These are phyloP conservation scores for Tetratostichococcus sp. DNA, from an alignment of 139 green algal genomes.

Conservation along the genomic window DNA sequence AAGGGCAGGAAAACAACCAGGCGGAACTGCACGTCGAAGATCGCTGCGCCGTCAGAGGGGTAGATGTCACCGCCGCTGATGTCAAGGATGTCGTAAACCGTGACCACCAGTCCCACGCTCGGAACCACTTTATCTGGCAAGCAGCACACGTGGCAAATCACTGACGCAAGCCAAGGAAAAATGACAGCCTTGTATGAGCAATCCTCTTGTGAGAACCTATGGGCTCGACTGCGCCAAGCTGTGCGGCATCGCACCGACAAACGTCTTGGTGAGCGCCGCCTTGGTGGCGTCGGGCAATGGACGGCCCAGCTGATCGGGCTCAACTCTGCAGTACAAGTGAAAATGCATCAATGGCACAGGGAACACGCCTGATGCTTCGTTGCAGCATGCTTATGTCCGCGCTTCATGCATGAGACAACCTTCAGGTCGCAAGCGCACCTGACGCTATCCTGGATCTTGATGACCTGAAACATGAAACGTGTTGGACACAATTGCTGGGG, in stretches of 20 bases:
- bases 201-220: no score
- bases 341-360: not conserved
- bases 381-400: no score
- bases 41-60: conserved; percentile 69
- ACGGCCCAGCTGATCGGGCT: not conserved
- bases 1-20: conserved; percentile 90
- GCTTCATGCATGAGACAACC: not conserved
- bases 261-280: not conserved
- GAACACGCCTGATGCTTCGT: no score
- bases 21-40: conserved; percentile 71
- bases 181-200: no score
- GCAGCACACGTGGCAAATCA: no score
- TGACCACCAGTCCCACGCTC: conserved; percentile 74
- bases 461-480: not conserved
- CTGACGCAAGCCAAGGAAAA: no score
- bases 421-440: not conserved
- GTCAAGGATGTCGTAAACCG: conserved; percentile 81
- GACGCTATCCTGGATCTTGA: not conserved
- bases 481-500: no score
- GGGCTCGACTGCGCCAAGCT: no score
- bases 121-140: conserved; percentile 42
- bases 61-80: conserved; percentile 80
- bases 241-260: not conserved
- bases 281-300: not conserved
- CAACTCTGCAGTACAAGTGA: not conserved